phyloP scores from a whole-genome alignment of 2,329 filamentous ascomycete genomes.

The Arthroderma sp. region DNA sequence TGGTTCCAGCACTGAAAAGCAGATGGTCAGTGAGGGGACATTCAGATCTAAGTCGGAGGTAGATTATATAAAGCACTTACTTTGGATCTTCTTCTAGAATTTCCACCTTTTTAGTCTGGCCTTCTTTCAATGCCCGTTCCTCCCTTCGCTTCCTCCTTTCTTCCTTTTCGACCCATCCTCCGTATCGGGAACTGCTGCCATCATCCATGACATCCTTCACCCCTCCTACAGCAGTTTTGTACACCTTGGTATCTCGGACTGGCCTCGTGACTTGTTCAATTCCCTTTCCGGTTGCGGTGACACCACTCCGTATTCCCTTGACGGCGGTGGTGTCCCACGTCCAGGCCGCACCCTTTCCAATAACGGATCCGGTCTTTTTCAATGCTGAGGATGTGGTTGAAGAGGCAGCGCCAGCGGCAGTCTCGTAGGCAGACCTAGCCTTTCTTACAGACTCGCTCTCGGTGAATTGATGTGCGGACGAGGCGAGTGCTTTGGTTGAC shows the following conservation, averaged over 20 bases:
- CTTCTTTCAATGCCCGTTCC: constrained; percentile 45
- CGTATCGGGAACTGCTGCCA: constrained; percentile 88
- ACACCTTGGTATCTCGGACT: constrained; percentile 86
- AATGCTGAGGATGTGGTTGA: constrained; percentile 67
- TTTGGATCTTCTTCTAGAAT: constrained; percentile 71
- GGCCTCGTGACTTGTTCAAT: constrained; percentile 92
- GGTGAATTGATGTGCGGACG: constrained; percentile 77
- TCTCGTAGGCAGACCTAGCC: constrained; percentile 75
- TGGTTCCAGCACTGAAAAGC: constrained; percentile 66
- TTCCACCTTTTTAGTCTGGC: constrained; percentile 41
- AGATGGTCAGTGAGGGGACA: constrained; percentile 23
- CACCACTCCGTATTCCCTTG: constrained; percentile 78
- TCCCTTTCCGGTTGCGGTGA: constrained; percentile 71
- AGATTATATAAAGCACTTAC: constrained; percentile 42
- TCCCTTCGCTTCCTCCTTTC: constrained; percentile 74
- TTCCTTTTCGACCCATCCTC: constrained; percentile 93
- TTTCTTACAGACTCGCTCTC: constrained; percentile 85
- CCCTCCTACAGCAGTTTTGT: constrained; percentile 53
- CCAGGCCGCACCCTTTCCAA: constrained; percentile 87
- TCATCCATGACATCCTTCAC: constrained; percentile 96
- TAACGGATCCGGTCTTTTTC: constrained; percentile 71
- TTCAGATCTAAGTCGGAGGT: constrained; percentile 15
- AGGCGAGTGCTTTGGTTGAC: constrained; percentile 86
- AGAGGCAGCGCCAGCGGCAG: constrained; percentile 71
- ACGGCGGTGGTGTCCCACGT: constrained; percentile 94